Percentiles rank a stretch among this genome's conserved stretches.
phyloP scores from a whole-genome alignment of 176 grass and related monocot genomes.

The Musa troglodytarum region DNA sequence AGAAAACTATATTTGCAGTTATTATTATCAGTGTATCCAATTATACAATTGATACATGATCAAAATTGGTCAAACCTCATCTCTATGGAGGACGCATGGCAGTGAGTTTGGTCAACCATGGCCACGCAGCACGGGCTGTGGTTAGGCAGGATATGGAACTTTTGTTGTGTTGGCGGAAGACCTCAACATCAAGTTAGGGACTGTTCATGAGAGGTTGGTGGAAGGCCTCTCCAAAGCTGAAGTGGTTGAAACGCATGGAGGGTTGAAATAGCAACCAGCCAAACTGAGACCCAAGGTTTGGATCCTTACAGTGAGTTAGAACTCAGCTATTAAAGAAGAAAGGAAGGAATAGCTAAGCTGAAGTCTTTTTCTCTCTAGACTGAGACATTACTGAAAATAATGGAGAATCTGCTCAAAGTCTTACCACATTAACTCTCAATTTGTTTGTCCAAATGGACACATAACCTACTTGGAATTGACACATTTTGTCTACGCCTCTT shows the following conservation, averaged over 20 bases:
- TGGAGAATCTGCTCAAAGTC: no score
- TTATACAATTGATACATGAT: no score
- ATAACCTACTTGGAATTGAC: not conserved
- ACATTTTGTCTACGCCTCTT: no score
- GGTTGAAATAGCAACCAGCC: no score
- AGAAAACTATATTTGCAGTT: no score
- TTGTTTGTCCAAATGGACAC: not conserved
- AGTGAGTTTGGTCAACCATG: not conserved
- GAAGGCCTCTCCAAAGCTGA: not conserved
- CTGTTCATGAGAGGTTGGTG: not conserved
- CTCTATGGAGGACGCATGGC: not conserved
- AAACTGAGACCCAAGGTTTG: not conserved
- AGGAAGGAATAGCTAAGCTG: not conserved
- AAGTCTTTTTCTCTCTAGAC: not conserved
- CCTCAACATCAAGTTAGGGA: not conserved
- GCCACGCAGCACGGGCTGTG: not conserved
- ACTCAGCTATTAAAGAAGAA: not conserved
- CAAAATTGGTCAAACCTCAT: no score
- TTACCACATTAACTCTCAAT: not conserved
- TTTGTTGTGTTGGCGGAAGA: not conserved
- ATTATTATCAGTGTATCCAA: no score
- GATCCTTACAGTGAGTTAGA: not conserved
- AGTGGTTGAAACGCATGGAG: no score
- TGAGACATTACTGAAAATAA: not conserved
- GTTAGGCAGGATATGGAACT: not conserved